Conservation (phyloP, 331 rosid genomes). For the Ulmus americana region DNA sequence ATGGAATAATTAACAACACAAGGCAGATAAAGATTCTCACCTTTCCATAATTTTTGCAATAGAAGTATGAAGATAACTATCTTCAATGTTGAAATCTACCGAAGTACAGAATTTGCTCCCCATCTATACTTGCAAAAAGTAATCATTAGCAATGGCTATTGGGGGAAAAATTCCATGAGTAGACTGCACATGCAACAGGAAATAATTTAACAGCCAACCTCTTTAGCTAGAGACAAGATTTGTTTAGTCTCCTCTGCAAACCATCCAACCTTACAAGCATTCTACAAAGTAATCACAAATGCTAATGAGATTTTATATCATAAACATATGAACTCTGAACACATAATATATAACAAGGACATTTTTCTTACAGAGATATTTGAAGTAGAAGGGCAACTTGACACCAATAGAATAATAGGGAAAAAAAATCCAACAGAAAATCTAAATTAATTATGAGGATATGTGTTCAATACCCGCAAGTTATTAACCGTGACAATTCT, state of each 20-base stretch:
- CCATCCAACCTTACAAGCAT: constrained; percentile 73
- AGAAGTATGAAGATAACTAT: constrained; percentile 29
- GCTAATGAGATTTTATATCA: constrained; percentile 19
- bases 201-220: constrained; percentile 43
- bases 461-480: not conserved
- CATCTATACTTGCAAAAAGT: constrained; percentile 34
- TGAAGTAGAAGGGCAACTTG: not conserved
- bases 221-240: constrained; percentile 41
- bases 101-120: constrained; percentile 42
- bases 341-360: not conserved
- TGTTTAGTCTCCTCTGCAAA: constrained; percentile 61
- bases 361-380: not conserved
- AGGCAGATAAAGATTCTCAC: constrained; percentile 36
- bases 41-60: constrained; percentile 52
- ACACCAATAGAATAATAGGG: not conserved
- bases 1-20: constrained; percentile 6
- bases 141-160: constrained; percentile 18
- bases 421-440: not conserved
- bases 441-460: not conserved
- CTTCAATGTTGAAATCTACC: constrained; percentile 32
- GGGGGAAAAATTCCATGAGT: constrained; percentile 3
- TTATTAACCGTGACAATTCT: too few species aligned
- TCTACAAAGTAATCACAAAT: constrained; percentile 35
- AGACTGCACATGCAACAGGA: constrained; percentile 1
- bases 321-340: constrained; percentile 8